Evolutionary conservation across 257 asterid genomes (phyloP).

Genomic region (Solanum peruvianum): DNA sequence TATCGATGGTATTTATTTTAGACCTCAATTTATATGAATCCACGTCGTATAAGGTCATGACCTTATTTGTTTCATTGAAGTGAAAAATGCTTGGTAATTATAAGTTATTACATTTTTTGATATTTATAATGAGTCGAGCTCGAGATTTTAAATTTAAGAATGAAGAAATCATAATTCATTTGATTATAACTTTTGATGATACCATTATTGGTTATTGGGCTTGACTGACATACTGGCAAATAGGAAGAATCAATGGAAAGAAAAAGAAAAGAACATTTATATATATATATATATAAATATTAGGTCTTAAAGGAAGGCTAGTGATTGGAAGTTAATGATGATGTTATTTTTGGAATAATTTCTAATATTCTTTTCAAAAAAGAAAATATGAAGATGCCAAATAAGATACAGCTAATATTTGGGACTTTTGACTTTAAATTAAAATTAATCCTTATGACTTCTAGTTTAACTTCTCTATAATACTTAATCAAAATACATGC

Average conservation of each 20-base stretch:
- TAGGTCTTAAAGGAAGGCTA: background rate
- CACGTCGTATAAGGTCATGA: background rate
- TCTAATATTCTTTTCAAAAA: background rate
- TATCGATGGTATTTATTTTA: background rate
- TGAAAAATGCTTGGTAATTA: too few species aligned
- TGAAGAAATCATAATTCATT: background rate
- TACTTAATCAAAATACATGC: background rate
- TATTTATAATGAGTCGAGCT: background rate
- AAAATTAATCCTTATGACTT: background rate
- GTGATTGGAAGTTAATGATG: constrained; percentile 4
- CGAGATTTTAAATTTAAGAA: background rate
- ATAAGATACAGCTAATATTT: background rate
- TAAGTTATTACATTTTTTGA: background rate
- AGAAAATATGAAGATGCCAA: background rate
- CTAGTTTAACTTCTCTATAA: background rate
- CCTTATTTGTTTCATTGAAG: too few species aligned
- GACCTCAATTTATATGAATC: background rate
- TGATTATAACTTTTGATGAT: background rate
- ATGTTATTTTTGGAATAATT: constrained; percentile 3
- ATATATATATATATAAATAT: too few species aligned
- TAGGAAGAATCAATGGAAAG: background rate
- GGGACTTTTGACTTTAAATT: background rate
- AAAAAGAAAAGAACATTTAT: background rate
- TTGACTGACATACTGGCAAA: background rate
- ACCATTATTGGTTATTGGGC: background rate